phyloP scores from a whole-genome alignment of 2,329 filamentous ascomycete genomes.

The Pyrenophora teres region DNA sequence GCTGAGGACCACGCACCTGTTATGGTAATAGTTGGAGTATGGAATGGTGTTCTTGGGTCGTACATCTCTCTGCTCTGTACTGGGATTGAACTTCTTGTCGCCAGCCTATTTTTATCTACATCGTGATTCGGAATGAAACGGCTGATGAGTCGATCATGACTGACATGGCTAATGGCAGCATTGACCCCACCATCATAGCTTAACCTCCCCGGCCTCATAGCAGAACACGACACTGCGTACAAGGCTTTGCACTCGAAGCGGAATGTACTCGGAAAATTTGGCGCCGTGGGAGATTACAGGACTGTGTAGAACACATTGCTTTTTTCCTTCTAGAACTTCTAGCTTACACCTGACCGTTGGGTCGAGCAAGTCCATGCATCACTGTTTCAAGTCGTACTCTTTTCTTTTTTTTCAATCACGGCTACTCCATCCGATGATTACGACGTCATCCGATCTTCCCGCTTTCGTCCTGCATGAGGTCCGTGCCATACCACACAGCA shows the following conservation, averaged over 20 bases:
- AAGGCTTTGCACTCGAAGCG: background rate
- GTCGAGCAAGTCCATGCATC: conserved; percentile 6
- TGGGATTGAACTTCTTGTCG: conserved; percentile 17
- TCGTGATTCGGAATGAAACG: conserved; percentile 24
- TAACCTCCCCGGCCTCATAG: conserved; percentile 7
- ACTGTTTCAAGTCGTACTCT: conserved; percentile 11
- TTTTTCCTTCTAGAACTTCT: conserved; percentile 17
- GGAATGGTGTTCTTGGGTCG: conserved; percentile 22
- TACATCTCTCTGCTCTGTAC: conserved; percentile 16
- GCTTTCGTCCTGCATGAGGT: background rate
- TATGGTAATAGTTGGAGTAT: conserved; percentile 26
- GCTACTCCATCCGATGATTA: conserved; percentile 3
- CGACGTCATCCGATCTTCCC: conserved; percentile 10
- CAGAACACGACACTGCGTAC: background rate
- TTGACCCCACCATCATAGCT: background rate
- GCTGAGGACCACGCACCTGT: conserved; percentile 22
- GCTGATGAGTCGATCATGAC: conserved; percentile 19
- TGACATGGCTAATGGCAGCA: conserved; percentile 5
- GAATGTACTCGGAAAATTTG: conserved; percentile 1
- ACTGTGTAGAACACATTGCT: conserved; percentile 9
- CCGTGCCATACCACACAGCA: conserved; percentile 5
- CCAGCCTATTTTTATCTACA: conserved; percentile 17
- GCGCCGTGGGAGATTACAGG: conserved; percentile 17
- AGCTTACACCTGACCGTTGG: conserved; percentile 5
- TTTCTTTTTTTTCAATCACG: conserved; percentile 4